Conservation (phyloP, 345 rosid species). For the Aquilaria malaccensis region DNA sequence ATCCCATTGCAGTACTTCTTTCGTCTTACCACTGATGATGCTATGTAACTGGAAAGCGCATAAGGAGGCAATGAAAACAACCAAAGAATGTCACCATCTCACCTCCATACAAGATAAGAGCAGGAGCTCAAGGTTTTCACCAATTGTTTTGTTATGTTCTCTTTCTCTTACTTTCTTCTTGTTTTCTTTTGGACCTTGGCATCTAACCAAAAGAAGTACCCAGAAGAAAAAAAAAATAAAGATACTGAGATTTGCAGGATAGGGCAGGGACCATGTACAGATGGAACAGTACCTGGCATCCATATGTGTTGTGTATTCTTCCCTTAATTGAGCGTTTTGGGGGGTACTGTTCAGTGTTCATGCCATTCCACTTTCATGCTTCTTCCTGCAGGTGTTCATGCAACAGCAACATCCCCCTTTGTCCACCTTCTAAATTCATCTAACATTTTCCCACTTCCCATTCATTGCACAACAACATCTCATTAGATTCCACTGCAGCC, state of each 20-base stretch:
- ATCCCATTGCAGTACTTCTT: no score
- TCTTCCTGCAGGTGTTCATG: constrained; percentile 17
- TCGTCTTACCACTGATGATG: no score
- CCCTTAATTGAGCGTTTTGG: constrained; percentile 24
- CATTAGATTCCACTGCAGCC: constrained; percentile 11
- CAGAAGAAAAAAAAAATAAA: no score
- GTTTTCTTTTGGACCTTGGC: not conserved
- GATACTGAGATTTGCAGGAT: constrained; percentile 16
- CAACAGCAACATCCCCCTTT: constrained; percentile 20
- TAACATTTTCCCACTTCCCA: constrained; percentile 2
- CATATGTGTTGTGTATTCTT: constrained; percentile 24
- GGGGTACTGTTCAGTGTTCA: constrained; percentile 7
- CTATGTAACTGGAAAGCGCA: no score
- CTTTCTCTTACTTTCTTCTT: not conserved
- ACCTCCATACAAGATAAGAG: constrained; percentile 6
- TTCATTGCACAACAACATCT: constrained; percentile 12
- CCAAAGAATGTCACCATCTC: constrained; percentile 19
- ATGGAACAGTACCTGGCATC: constrained; percentile 31
- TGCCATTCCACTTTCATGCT: constrained; percentile 20
- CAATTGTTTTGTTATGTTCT: no score
- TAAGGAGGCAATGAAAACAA: constrained; percentile 1
- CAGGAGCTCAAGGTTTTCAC: no score
- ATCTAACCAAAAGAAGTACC: no score
- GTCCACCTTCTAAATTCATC: constrained; percentile 18
- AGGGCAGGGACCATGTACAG: constrained; percentile 35